Evolutionary conservation across 352 stramenopile genomes (phyloP).

Genomic region (Pythium volutum): DNA sequence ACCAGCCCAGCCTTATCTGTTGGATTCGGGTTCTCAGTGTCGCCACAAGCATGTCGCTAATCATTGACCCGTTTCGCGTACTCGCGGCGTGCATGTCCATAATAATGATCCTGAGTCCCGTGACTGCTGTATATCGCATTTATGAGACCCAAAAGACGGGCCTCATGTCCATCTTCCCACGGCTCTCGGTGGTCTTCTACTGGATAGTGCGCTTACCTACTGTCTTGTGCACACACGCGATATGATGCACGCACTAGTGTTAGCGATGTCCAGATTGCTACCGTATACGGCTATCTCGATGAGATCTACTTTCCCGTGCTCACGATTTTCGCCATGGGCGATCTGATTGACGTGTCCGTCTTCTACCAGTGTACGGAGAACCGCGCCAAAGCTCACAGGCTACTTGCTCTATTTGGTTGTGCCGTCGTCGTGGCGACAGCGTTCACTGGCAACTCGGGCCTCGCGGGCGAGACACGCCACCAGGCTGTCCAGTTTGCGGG

Average conservation of each 20-base stretch:
- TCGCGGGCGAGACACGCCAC: slow-evolving; percentile 32
- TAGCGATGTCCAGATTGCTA: slow-evolving; percentile 18
- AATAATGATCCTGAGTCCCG: slow-evolving; percentile 51
- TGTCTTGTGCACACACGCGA: too few species aligned
- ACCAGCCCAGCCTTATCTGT: too few species aligned
- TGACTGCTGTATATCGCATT: slow-evolving; percentile 33
- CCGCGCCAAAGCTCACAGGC: slow-evolving; percentile 29
- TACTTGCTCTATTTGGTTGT: slow-evolving; percentile 20
- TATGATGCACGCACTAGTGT: not conserved
- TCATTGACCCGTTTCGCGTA: slow-evolving; percentile 30
- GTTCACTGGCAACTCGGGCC: slow-evolving; percentile 30
- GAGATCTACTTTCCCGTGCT: slow-evolving; percentile 52
- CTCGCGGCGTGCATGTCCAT: slow-evolving; percentile 34
- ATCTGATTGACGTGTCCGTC: slow-evolving; percentile 36
- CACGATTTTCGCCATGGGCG: slow-evolving; percentile 40
- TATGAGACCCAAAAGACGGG: slow-evolving; percentile 40
- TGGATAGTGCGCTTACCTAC: slow-evolving; percentile 2
- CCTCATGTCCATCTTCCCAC: slow-evolving; percentile 49
- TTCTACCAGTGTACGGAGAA: slow-evolving; percentile 52
- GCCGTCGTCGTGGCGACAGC: slow-evolving; percentile 22
- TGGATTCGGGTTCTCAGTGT: too few species aligned
- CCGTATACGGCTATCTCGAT: slow-evolving; percentile 51
- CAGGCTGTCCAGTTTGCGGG: slow-evolving; percentile 31
- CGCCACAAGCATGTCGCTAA: not conserved
- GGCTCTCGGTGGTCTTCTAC: slow-evolving; percentile 46